Conservation (phyloP, 1,139 yeast genomes). For the Candida sojae region DNA sequence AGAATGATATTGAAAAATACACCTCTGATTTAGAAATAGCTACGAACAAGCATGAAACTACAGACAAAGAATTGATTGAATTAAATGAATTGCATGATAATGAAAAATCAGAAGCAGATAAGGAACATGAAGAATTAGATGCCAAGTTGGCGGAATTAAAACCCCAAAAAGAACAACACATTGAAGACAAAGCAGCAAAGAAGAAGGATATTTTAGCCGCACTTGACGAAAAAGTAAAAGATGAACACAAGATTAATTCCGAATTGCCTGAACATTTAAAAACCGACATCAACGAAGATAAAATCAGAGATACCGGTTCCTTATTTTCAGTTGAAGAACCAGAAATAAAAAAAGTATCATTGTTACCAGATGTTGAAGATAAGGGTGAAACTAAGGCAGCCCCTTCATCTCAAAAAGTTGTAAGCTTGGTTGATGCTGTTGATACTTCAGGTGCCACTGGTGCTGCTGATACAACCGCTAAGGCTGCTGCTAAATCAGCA, state of each 20-base stretch:
- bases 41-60: constrained; percentile 31
- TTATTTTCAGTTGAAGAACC: constrained; percentile 36
- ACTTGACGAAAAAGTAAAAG: constrained; percentile 38
- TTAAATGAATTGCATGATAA: constrained; percentile 27
- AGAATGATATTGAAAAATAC: constrained; percentile 37
- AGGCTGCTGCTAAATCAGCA: constrained; percentile 1
- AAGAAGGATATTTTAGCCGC: constrained; percentile 35
- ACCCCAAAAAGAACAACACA: constrained; percentile 29
- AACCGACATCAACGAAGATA: constrained; percentile 41
- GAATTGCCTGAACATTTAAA: constrained; percentile 57
- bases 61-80: constrained; percentile 32
- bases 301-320: constrained; percentile 43
- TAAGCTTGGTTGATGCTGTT: constrained; percentile 5
- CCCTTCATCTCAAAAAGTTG: background rate
- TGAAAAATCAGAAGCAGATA: constrained; percentile 27
- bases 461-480: constrained; percentile 1
- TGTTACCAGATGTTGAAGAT: constrained; percentile 12
- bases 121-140: constrained; percentile 33
- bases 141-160: constrained; percentile 31
- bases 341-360: constrained; percentile 19
- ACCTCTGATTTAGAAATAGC: constrained; percentile 35
- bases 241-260: constrained; percentile 45
- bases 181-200: constrained; percentile 29
- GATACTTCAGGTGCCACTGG: constrained; percentile 6
- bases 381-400: constrained; percentile 4